Base-by-base conservation (phyloP, 805 yeast species). In the Cyberlindnera xylosilytica region DNA sequence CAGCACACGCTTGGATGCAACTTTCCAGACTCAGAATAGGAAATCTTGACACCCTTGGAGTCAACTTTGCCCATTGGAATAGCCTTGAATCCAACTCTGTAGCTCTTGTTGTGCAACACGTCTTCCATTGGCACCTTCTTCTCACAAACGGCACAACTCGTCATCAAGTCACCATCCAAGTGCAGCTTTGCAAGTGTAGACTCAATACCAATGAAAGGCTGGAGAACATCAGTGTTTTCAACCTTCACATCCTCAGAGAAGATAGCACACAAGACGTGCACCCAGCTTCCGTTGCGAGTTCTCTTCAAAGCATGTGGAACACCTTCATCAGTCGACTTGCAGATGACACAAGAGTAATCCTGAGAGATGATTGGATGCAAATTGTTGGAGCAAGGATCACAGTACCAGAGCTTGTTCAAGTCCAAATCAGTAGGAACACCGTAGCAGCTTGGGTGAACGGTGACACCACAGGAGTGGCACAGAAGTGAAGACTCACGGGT, bases 331-430 rank as follows among this genome's bases (percentile, higher is more conserved):
- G 35, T 32, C 12, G 18, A 8, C 26, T 26, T 41, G 60, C 97
- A 89, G n/a, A 88, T 56, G 13, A 69, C 63, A 59, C 97, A 88
- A 2, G 72, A 62, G 55, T 84, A 82, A 17, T 73, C 65, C 0
- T 81, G 74, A 3, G 80, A 70, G 28, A 70, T 66, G 3, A 73
- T 49, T 0, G 93, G 91, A 46, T 77, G 75, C 39, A 78, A 58
- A 37, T 80, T 83, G 56, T 87, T 87, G 4, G 79, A 69, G 57
- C 97, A 89, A 1, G 80, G 70, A 52, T 87, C 95, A 64, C 97
- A 89, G 20, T 72, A 64, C 97, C 97, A 66, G 4, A 35, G 41
- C 5, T 56, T 51, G n/a, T 27, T 37, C 15, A 40, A 38, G 44
- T 55, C 19, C 50, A 41, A 11, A 18, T 44, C 23, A 47, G 42